Evolutionary conservation across 2,329 filamentous ascomycete genomes (phyloP), one percentile per base, ranked within the genome.

Genomic region (Penicillium oxalicum): DNA sequence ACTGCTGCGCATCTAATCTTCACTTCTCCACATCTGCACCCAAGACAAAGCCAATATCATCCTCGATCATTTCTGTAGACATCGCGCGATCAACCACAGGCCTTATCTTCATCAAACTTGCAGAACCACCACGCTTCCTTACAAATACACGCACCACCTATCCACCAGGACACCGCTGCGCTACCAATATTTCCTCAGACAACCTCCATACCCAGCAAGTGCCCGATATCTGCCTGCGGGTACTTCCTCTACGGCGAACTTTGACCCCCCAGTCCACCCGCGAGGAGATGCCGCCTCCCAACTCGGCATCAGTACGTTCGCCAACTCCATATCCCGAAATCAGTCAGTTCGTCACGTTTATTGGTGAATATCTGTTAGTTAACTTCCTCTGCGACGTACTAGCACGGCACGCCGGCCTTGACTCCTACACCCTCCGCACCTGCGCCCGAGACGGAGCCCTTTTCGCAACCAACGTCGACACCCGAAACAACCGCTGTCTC

Each of bases 401-500:
- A 57, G 51, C 52, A 67, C 57, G 58, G 58, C 49, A 64, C 62
- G 18, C 61, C 60, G 40, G 34, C 51, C 38, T 49, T 56, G 27
- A 52, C 60, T 11, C 56, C 66, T 37, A 54, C 62, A 9, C 51
- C 59, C 29, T 49, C 63, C 28, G 62, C 44, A 13, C 49, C 66
- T 32, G 29, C 29, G 32, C 50, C 63, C 28, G 62, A 44, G 24
- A 48, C 66, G 75, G 50, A 70, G 68, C 56, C 51, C 66, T 69
- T 43, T 65, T 70, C 47, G 66, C 77, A 50, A 68, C 75, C 56
- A 75, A 71, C 56, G 72, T 77, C 41, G 72, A 76, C 36, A 69
- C 75, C 47, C 74, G 77, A 57, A 70, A 78, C 49, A 70, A 78
- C 49, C 74, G 77, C 44, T 65, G 27, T 49, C 35, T 77, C 76